These are phyloP conservation scores for Lyophyllum shimeji DNA, from an alignment of 768 basidiomycete species.

Conservation along the genomic window DNA sequence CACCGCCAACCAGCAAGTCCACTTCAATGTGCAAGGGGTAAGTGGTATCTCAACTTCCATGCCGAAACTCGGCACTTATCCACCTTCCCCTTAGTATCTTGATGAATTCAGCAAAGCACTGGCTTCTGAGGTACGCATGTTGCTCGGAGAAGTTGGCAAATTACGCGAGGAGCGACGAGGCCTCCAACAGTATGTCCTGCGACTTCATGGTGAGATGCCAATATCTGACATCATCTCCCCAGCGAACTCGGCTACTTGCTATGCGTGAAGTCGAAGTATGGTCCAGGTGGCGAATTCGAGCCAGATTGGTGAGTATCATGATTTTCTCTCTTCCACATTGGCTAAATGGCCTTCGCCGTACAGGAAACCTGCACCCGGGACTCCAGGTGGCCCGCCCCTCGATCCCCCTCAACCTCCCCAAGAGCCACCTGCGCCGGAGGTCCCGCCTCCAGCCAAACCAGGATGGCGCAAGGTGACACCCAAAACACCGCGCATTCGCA, in stretches of 20 bases:
- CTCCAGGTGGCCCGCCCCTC: slow-evolving; percentile 41
- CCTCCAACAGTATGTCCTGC: slow-evolving; percentile 67
- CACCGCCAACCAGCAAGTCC: slow-evolving; percentile 74
- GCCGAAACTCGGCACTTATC: background rate
- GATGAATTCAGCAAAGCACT: slow-evolving; percentile 87
- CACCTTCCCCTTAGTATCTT: slow-evolving; percentile 53
- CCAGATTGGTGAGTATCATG: slow-evolving; percentile 61
- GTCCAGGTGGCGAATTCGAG: slow-evolving; percentile 84
- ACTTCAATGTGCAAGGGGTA: slow-evolving; percentile 84
- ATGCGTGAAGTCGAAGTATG: slow-evolving; percentile 71
- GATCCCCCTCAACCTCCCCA: slow-evolving; percentile 29
- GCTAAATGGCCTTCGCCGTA: background rate
- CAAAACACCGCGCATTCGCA: slow-evolving; percentile 40
- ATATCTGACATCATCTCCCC: slow-evolving; percentile 1
- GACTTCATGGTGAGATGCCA: background rate
- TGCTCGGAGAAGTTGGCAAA: slow-evolving; percentile 81
- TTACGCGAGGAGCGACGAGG: slow-evolving; percentile 76
- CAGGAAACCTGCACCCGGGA: slow-evolving; percentile 45
- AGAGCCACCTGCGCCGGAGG: slow-evolving; percentile 38
- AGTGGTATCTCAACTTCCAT: slow-evolving; percentile 20
- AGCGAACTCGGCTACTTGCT: slow-evolving; percentile 79
- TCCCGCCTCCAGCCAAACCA: slow-evolving; percentile 43
- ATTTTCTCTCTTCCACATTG: background rate
- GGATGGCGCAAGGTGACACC: slow-evolving; percentile 61
- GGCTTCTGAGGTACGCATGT: slow-evolving; percentile 79